These are phyloP conservation scores for Candida sakaeoensis DNA, from an alignment of 805 yeast genomes.

Conservation along the genomic window DNA sequence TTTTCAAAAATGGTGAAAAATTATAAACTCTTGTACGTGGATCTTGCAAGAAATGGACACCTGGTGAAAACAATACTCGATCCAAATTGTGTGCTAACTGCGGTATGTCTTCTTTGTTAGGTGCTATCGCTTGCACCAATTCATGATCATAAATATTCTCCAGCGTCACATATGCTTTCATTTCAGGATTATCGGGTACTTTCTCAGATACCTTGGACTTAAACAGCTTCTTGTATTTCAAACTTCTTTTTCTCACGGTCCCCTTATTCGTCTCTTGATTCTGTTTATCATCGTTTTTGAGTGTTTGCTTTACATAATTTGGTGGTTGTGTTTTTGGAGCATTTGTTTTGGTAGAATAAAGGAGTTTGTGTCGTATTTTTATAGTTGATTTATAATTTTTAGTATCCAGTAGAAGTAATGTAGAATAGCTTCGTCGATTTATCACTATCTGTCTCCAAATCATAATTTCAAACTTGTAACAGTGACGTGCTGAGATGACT, in stretches of 20 bases:
- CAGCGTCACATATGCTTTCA: neutral
- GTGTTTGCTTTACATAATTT: neutral
- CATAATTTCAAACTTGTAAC: too few relatives aligned
- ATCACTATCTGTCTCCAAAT: too few relatives aligned
- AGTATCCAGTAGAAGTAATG: neutral
- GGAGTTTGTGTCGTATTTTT: neutral
- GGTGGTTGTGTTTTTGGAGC: neutral
- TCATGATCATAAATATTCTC: constrained; percentile 3
- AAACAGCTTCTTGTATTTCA: too few relatives aligned
- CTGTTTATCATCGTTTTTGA: neutral
- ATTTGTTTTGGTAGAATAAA: neutral
- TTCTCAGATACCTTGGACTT: too few relatives aligned
- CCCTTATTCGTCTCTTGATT: neutral
- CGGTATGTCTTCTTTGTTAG: constrained; percentile 42
- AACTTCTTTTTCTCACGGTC: too few relatives aligned
- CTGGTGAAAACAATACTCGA: constrained; percentile 70
- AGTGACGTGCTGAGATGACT: neutral
- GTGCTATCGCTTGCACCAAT: constrained; percentile 9
- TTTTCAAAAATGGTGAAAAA: constrained; percentile 56
- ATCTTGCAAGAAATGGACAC: constrained; percentile 77
- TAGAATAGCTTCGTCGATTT: neutral
- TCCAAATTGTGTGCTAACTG: constrained; percentile 62
- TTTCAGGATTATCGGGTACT: neutral
- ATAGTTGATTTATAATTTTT: neutral
- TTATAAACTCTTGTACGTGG: constrained; percentile 72